These are phyloP conservation scores for Trichopus zeylanicus DNA, from an alignment of 116 monocot species.

Conservation along the genomic window DNA sequence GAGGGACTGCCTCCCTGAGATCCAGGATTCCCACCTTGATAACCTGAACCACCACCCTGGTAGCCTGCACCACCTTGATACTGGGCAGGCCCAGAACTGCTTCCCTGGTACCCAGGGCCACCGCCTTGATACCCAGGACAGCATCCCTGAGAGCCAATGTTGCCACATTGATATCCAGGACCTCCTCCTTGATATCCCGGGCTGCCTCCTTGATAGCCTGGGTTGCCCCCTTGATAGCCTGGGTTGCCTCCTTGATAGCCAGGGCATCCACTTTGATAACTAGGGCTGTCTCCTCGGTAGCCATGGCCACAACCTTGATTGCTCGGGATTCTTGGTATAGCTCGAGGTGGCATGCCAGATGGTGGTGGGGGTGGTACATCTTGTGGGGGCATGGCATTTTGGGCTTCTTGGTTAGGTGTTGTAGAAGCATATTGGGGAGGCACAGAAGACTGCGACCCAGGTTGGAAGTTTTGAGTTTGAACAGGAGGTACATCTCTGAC, in stretches of 20 bases:
- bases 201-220: conserved; percentile 6
- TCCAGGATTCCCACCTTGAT: neutral
- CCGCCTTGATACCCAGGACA: conserved; percentile 6
- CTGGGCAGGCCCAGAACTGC: neutral
- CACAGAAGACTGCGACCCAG: too few species aligned
- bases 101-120: neutral
- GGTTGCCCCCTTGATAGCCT: neutral
- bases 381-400: too few species aligned
- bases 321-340: too few species aligned
- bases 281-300: neutral
- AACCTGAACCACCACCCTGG: neutral
- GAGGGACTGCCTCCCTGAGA: neutral
- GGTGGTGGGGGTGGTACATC: too few species aligned
- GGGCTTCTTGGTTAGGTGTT: too few species aligned
- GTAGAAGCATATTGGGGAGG: too few species aligned
- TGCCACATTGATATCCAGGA: neutral
- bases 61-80: neutral
- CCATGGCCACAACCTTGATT: neutral
- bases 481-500: too few species aligned
- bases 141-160: conserved; percentile 31
- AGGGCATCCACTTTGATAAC: neutral
- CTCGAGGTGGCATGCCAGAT: too few species aligned
- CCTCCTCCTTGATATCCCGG: neutral
- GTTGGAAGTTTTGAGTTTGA: too few species aligned
- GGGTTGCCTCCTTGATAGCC: neutral